Conservation (phyloP, 441 rosid species). For the Aleurites moluccanus region DNA sequence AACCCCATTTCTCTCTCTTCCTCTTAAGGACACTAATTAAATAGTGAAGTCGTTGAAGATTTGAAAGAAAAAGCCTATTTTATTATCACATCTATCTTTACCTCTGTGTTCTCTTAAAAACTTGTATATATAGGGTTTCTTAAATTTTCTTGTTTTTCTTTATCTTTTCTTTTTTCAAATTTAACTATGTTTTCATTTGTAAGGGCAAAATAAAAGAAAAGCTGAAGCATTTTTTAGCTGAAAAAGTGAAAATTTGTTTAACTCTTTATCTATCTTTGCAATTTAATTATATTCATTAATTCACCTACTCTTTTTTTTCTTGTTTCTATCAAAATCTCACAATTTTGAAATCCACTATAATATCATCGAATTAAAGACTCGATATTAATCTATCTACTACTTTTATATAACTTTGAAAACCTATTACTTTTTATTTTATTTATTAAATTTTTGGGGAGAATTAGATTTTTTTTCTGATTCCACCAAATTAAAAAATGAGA, state of each 20-base stretch:
- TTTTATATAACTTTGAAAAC: not conserved
- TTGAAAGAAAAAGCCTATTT: not conserved
- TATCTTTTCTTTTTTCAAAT: not conserved
- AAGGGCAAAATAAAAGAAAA: not conserved
- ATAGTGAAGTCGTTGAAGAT: not conserved
- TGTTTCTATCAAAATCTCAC: no score
- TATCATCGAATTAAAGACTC: no score
- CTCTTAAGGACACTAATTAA: not conserved
- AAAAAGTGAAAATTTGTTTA: not conserved
- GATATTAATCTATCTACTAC: no score
- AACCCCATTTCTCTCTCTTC: not conserved
- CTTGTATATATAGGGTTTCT: not conserved
- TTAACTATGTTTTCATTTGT: not conserved
- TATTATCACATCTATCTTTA: not conserved
- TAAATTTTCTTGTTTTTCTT: not conserved
- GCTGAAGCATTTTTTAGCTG: not conserved
- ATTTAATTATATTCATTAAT: not conserved
- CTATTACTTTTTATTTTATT: not conserved
- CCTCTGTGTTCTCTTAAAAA: not conserved
- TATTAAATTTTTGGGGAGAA: not conserved
- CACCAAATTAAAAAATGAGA: slow-evolving; percentile 2
- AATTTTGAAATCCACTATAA: no score
- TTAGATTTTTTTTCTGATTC: not conserved
- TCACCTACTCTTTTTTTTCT: not conserved
- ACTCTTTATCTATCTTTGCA: not conserved